These are phyloP conservation scores for Candida tallmaniae DNA, from an alignment of 805 yeast species.

Conservation along the genomic window DNA sequence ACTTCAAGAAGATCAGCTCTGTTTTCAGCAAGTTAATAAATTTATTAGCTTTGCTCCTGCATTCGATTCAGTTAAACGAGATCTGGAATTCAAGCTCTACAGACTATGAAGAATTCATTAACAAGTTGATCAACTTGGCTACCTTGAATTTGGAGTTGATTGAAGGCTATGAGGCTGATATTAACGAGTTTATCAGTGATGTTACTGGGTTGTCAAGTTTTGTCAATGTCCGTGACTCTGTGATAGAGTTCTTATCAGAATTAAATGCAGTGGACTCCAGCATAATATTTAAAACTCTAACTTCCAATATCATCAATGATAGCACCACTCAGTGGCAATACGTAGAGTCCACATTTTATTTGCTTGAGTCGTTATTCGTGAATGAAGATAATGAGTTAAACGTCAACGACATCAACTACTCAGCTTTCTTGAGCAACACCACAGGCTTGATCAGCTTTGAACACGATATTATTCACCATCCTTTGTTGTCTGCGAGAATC, in stretches of 20 bases:
- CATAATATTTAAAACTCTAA: conserved; percentile 13
- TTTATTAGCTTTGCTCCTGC: conserved; percentile 19
- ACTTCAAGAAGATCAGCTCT: conserved; percentile 6
- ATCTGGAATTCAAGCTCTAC: conserved; percentile 14
- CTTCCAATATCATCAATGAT: neutral
- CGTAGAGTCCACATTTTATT: conserved; percentile 38
- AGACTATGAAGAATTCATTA: conserved; percentile 13
- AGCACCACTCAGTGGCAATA: conserved; percentile 19
- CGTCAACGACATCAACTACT: conserved; percentile 14
- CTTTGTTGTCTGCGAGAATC: conserved; percentile 45
- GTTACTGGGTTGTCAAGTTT: conserved; percentile 66
- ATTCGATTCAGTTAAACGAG: conserved; percentile 16
- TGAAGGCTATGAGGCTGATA: conserved; percentile 54
- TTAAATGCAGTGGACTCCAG: conserved; percentile 39
- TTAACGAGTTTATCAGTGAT: conserved; percentile 66
- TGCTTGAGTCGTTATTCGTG: conserved; percentile 39
- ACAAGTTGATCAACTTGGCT: conserved; percentile 22
- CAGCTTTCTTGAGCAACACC: neutral
- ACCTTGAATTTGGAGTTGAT: conserved; percentile 38
- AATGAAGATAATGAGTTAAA: conserved; percentile 31
- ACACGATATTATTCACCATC: conserved; percentile 4
- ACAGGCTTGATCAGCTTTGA: conserved; percentile 1
- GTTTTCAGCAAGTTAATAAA: conserved; percentile 9
- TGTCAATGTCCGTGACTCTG: conserved; percentile 52
- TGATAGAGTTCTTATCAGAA: conserved; percentile 53